phyloP scores from a whole-genome alignment of 805 yeast species.

The Candida vaughaniae region DNA sequence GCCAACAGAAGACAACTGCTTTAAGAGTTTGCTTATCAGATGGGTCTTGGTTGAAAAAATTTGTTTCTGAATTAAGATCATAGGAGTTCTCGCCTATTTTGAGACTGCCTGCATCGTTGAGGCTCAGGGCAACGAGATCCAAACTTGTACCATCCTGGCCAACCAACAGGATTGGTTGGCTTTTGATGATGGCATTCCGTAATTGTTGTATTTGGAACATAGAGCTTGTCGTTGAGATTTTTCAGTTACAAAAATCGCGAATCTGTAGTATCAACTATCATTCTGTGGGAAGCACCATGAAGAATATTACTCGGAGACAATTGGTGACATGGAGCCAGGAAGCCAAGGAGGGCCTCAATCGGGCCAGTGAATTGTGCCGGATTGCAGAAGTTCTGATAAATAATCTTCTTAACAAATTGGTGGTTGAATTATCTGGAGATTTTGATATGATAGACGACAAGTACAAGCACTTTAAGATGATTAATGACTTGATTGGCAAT shows the following conservation, averaged over 20 bases:
- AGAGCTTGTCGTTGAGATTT: background rate
- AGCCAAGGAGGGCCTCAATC: constrained; percentile 17
- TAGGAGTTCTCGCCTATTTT: constrained; percentile 24
- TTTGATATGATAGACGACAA: constrained; percentile 17
- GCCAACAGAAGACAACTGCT: constrained; percentile 76
- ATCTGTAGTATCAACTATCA: background rate
- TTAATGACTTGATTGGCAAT: constrained; percentile 7
- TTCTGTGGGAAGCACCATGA: too few relatives aligned
- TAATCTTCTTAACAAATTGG: constrained; percentile 21
- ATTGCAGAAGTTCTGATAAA: constrained; percentile 33
- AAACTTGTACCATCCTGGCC: background rate
- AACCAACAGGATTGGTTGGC: constrained; percentile 5
- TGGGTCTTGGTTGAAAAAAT: constrained; percentile 47
- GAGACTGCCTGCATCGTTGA: constrained; percentile 36
- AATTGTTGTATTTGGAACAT: constrained; percentile 7
- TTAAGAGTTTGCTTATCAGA: constrained; percentile 43
- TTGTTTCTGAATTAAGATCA: constrained; percentile 49
- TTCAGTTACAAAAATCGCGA: background rate
- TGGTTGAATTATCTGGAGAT: constrained; percentile 20
- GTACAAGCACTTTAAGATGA: constrained; percentile 15
- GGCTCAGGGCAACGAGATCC: constrained; percentile 8
- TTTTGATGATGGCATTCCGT: constrained; percentile 8
- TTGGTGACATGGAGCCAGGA: constrained; percentile 22
- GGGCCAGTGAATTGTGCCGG: constrained; percentile 32
- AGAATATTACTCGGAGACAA: background rate